phyloP scores from a whole-genome alignment of 1,284 basidiomycete species.

The Fomitopsis betulina region DNA sequence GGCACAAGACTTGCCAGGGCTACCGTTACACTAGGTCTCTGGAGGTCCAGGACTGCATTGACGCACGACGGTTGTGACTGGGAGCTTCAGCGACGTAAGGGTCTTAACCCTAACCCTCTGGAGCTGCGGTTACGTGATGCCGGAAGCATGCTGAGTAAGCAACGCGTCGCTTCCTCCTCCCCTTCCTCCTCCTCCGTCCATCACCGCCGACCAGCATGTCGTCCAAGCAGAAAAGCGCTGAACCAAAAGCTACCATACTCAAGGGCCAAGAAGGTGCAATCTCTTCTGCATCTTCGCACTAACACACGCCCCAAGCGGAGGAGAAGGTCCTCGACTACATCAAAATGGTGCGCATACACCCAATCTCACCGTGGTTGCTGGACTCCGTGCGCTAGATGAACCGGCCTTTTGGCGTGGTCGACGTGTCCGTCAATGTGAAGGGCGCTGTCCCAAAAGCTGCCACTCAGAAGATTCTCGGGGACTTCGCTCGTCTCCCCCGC shows the following conservation, averaged over 20 bases:
- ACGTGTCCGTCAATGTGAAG: conserved; percentile 85
- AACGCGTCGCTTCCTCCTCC: too few relatives aligned
- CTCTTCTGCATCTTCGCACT: background rate
- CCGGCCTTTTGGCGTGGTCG: conserved; percentile 74
- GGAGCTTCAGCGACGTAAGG: too few relatives aligned
- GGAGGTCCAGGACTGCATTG: too few relatives aligned
- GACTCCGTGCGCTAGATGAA: conserved; percentile 50
- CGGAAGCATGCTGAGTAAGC: too few relatives aligned
- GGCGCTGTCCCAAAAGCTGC: conserved; percentile 78
- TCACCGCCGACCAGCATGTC: conserved; percentile 9
- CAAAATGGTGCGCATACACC: conserved; percentile 45
- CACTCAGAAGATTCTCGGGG: conserved; percentile 79
- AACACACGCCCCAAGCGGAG: conserved; percentile 45
- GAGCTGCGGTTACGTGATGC: too few relatives aligned
- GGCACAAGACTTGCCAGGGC: too few relatives aligned
- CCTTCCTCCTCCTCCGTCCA: background rate
- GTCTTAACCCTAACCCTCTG: too few relatives aligned
- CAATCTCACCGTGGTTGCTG: too few relatives aligned
- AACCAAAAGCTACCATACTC: conserved; percentile 53
- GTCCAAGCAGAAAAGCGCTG: conserved; percentile 33
- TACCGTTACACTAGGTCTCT: too few relatives aligned
- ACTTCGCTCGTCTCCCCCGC: conserved; percentile 61
- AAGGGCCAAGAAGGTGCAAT: conserved; percentile 65
- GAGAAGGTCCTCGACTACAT: conserved; percentile 71
- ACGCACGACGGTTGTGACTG: too few relatives aligned